phyloP scores from a whole-genome alignment of 192 early-diverging fungal species.

The Coemansia sp. region DNA sequence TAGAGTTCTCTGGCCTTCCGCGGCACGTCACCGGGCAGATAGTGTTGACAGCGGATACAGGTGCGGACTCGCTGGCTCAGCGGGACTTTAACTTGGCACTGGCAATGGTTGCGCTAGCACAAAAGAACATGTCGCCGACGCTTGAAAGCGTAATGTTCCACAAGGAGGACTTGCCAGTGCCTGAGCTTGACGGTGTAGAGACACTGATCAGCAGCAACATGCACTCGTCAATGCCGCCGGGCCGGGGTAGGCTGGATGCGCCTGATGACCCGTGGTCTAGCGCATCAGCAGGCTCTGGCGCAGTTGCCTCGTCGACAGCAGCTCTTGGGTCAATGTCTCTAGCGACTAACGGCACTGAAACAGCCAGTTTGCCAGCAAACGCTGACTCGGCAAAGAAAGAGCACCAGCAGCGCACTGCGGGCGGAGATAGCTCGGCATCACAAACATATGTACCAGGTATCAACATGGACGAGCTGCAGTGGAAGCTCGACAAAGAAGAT shows the following conservation, averaged over 20 bases:
- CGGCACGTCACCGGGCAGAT: slow-evolving; percentile 42
- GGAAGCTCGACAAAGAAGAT: slow-evolving; percentile 56
- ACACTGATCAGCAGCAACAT: slow-evolving; percentile 34
- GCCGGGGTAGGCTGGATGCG: slow-evolving; percentile 17
- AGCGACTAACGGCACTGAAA: not conserved
- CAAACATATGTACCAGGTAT: slow-evolving; percentile 30
- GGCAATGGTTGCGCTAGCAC: slow-evolving; percentile 69
- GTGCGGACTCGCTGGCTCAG: slow-evolving; percentile 41
- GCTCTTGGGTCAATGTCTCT: slow-evolving; percentile 31
- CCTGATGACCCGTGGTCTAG: slow-evolving; percentile 62
- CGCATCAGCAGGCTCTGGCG: slow-evolving; percentile 16
- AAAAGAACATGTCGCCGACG: slow-evolving; percentile 79
- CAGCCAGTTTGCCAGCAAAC: slow-evolving; percentile 12
- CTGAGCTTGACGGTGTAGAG: slow-evolving; percentile 61
- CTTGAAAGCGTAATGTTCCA: slow-evolving; percentile 65
- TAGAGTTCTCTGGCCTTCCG: slow-evolving; percentile 36
- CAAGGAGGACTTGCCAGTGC: slow-evolving; percentile 64
- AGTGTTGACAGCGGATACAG: slow-evolving; percentile 37
- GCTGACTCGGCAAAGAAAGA: slow-evolving; percentile 22
- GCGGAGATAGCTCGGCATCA: slow-evolving; percentile 1
- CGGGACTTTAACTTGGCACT: slow-evolving; percentile 70
- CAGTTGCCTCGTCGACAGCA: slow-evolving; percentile 19
- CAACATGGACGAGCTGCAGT: slow-evolving; percentile 48
- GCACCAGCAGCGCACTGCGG: slow-evolving; percentile 10
- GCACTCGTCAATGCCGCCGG: not conserved